Conservation (phyloP, 2,329 filamentous ascomycete genomes). For the Coniochaeta sp. region DNA sequence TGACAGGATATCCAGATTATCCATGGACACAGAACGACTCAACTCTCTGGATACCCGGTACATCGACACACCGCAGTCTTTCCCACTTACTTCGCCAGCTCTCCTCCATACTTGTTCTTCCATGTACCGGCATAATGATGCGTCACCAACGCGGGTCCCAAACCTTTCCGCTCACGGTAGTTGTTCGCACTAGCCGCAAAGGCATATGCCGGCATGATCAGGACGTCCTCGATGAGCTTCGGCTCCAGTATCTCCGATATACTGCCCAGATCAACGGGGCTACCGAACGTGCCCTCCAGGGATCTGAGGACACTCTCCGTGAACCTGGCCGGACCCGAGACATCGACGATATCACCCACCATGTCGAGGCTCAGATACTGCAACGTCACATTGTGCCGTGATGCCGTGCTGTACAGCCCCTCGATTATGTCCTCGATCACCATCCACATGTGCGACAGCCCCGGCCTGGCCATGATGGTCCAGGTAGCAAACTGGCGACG, state of each 20-base stretch:
- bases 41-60: background rate
- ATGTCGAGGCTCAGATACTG: constrained; percentile 2
- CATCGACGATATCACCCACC: constrained; percentile 7
- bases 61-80: no score
- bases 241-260: constrained; percentile 9
- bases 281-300: constrained; percentile 2
- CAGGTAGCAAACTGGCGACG: constrained; percentile 13
- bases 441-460: constrained; percentile 9
- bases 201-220: constrained; percentile 13
- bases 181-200: constrained; percentile 12
- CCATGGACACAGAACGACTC: background rate
- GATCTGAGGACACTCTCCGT: constrained; percentile 7
- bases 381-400: constrained; percentile 4
- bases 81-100: background rate
- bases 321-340: constrained; percentile 8
- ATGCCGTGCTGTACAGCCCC: constrained; percentile 2
- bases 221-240: constrained; percentile 11
- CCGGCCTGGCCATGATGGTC: constrained; percentile 13
- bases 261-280: constrained; percentile 2
- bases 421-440: constrained; percentile 13
- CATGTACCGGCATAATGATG: constrained; percentile 14
- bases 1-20: background rate
- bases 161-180: constrained; percentile 7
- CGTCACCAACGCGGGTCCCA: constrained; percentile 10
- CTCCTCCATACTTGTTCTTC: constrained; percentile 14